These are phyloP conservation scores for Cotoneaster glaucophyllus DNA, from an alignment of 306 rosid genomes.

Conservation along the genomic window DNA sequence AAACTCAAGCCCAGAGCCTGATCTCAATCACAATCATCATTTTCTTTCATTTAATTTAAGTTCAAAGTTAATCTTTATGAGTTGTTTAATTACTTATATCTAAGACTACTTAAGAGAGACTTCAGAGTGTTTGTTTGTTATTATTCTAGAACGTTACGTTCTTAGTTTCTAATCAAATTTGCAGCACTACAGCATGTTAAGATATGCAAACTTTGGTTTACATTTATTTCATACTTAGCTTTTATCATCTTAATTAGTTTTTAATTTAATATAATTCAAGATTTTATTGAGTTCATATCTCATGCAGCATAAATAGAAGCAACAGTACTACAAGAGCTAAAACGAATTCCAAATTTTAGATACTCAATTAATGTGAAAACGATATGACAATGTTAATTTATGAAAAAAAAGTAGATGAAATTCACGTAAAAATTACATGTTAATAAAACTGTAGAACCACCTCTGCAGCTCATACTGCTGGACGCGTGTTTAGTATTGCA, in stretches of 20 bases:
- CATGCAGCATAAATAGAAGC: not conserved
- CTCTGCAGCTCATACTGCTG: not conserved
- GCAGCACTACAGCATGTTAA: not conserved
- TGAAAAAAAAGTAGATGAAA: not conserved
- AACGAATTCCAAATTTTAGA: not conserved
- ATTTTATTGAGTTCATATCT: not conserved
- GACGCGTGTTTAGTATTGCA: not conserved
- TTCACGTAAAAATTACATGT: not conserved
- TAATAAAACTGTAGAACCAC: not conserved
- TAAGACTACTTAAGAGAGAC: not conserved
- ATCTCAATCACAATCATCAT: constrained; percentile 1
- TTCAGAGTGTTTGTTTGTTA: not conserved
- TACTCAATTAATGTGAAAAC: not conserved
- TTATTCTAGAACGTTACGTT: not conserved
- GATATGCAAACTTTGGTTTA: not conserved
- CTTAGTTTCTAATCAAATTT: constrained; percentile 4
- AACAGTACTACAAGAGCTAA: not conserved
- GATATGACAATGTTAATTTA: not conserved
- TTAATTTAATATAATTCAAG: not conserved
- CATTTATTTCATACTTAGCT: not conserved
- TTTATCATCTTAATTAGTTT: not conserved
- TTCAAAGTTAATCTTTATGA: not conserved
- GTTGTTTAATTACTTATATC: no score
- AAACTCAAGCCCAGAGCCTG: constrained; percentile 45
- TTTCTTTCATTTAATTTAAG: constrained; percentile 6